phyloP scores from a whole-genome alignment of 1,139 yeast species.

The Yamadazyma sp. region DNA sequence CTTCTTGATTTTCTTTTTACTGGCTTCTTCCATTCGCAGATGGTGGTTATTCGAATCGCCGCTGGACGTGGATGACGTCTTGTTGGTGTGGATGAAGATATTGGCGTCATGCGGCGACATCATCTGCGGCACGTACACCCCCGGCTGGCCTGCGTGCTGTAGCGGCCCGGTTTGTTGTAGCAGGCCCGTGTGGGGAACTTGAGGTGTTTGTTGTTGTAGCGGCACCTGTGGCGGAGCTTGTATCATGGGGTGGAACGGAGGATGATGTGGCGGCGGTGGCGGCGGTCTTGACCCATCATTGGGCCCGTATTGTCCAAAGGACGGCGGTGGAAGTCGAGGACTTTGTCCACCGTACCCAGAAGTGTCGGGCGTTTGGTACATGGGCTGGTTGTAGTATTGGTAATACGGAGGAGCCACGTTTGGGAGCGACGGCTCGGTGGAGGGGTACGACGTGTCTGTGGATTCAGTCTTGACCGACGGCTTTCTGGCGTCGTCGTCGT shows the following conservation, averaged over 20 bases:
- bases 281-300: background rate
- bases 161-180: too few relatives aligned
- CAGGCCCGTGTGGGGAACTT: background rate
- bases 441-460: background rate
- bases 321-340: background rate
- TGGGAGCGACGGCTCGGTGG: background rate
- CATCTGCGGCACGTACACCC: conserved; percentile 1
- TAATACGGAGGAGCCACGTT: conserved; percentile 3
- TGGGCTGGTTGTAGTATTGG: conserved; percentile 7
- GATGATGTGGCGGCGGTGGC: conserved; percentile 2
- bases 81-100: background rate
- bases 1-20: conserved; percentile 6
- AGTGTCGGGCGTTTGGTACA: conserved; percentile 6
- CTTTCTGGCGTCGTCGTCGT: background rate
- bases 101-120: background rate
- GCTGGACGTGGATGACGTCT: conserved; percentile 6
- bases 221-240: conserved; percentile 1
- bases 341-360: background rate
- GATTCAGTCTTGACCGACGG: background rate
- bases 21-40: conserved; percentile 7
- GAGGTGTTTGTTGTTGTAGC: background rate
- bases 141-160: too few relatives aligned
- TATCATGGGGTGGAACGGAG: conserved; percentile 1
- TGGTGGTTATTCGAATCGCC: conserved; percentile 1
- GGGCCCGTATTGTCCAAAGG: background rate